Evolutionary conservation across 2,329 filamentous ascomycete genomes (phyloP), one percentile per base, ranked within the genome.

Genomic region (Mycosphaerella sp.): DNA sequence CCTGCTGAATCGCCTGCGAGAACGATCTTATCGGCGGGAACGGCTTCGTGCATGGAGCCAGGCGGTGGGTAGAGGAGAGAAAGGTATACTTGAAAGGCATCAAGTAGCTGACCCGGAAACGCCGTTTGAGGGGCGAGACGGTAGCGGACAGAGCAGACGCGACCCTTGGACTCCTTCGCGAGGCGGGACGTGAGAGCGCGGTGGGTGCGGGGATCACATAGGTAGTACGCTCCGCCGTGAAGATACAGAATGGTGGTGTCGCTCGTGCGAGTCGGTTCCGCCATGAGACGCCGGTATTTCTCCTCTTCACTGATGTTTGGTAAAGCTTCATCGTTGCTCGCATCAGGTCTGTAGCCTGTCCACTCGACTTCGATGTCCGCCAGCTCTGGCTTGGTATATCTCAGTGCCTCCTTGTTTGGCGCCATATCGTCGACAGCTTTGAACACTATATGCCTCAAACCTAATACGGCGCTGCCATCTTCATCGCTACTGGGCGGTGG

Each of bases 1-100:
- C 88, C 87, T 2, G 88, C 87, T 51, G 80, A 85, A 64, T 93
- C 87, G 35, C 87, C 87, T 2, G 78, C 76, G 59, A 93, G 73
- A 8, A 89, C 80, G 37, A 93, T 83, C 49, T 87, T 74, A 37
- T 75, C 71, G 0, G 87, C 75, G 5, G 75, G 70, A 1, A 91
- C 78, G 2, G 86, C 72, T 12, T 77, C 73, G 65, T 93, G 87
- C 40, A 81, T 77, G 0, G 86, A 78, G 14, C 77, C 84, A 0
- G 79, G 73, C 0, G 85, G 84, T 10, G 87, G 87, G 60, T 88
- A 84, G 1, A 93, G 73, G 6, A 90, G 74, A 0, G 79, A 79
- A 32, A 93, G 74, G 62, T 91, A 93, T 0, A 85, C 81, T 28
- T 84, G 74, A 8, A 91, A 69, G 1, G 79, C 85, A 63, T 93